These are phyloP conservation scores for Mortierella sp. DNA, from an alignment of 371 early-diverging fungal species.

Conservation along the genomic window DNA sequence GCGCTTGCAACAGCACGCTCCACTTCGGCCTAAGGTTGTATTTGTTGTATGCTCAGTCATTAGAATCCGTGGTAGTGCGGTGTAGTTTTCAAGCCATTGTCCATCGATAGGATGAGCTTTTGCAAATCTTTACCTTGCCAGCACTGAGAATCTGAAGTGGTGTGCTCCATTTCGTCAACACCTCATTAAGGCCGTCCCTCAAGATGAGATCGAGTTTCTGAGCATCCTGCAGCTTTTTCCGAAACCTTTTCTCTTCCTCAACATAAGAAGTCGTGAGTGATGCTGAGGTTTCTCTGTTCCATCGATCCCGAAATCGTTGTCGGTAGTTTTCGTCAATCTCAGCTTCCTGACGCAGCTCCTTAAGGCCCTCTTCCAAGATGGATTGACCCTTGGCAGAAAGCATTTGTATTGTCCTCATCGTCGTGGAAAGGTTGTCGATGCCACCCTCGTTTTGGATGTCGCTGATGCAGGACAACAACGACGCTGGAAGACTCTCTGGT, in stretches of 20 bases:
- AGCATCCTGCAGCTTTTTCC: slow-evolving; percentile 74
- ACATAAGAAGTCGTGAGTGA: slow-evolving; percentile 70
- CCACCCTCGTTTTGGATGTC: slow-evolving; percentile 81
- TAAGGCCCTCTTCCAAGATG: slow-evolving; percentile 72
- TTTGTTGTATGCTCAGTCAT: background rate
- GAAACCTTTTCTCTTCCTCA: slow-evolving; percentile 67
- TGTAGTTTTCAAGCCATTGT: background rate
- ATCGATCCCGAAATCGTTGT: slow-evolving; percentile 62
- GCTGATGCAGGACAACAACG: slow-evolving; percentile 76
- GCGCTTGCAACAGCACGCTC: slow-evolving; percentile 63
- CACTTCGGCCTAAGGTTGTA: slow-evolving; percentile 53
- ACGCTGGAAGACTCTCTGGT: slow-evolving; percentile 74
- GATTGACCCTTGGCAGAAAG: slow-evolving; percentile 62
- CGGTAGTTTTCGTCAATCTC: slow-evolving; percentile 74
- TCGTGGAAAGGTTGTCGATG: slow-evolving; percentile 66
- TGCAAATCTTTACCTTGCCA: slow-evolving; percentile 30
- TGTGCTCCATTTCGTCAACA: slow-evolving; percentile 61
- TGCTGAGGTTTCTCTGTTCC: slow-evolving; percentile 71
- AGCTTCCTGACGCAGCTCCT: slow-evolving; percentile 76
- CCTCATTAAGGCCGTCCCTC: slow-evolving; percentile 68
- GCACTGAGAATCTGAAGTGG: slow-evolving; percentile 65
- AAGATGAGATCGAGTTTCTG: slow-evolving; percentile 75
- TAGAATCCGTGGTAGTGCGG: no score
- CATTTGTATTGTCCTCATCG: slow-evolving; percentile 67
- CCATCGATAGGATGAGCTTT: background rate